Base-by-base conservation (phyloP, 106 monocot species). In the Dendrobium nobile region DNA sequence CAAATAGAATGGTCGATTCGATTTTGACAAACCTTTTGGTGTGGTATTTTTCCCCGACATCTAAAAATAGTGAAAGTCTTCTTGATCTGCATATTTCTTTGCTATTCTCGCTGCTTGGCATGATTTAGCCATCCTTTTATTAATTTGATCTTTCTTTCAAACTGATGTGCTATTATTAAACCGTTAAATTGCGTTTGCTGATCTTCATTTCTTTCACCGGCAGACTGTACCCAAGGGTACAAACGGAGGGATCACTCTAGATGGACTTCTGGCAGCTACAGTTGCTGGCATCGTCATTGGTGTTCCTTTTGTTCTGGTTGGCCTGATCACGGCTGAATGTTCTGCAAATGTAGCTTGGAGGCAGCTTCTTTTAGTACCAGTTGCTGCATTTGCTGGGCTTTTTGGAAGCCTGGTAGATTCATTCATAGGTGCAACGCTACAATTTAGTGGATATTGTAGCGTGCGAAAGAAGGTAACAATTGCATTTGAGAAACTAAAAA, bases 371-470 rank as follows among this genome's bases (percentile, higher is more conserved):
- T 88, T 89, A 40, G 78, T 94, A 80, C 97, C 97, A 4, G 75
- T 98, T 79, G 87, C 94, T 83, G 77, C 92, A 64, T 79, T 81
- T 27, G 92, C 91, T 55, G 94, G 97, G 16, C 58, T 98, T 16
- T 91, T 74, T 73, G 97, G 97, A 80, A 98, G 94, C 61, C 41
- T 94, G 67, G 84, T 98, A n/a, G 94, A 98, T 84, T 98, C 97
- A 0, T 76, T 98, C 5, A 65, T 98, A 77, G 97, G 97, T 74
- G 92, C 97, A 47, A 94, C 89, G 31, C 79, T 94, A 74, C 97
- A 98, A 80, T 98, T 79, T 80, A 98, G 97, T 72, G 97, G 97
- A 79, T 92, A 85, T 67, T 98, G 97, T 73, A 90, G 47, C 55
- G 24, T 91, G 27, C 90, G 87, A 11, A 91, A 91, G 48, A 98